Percentiles rank a stretch among this genome's conserved stretches.
These are phyloP conservation scores for Coemansia sp. DNA, from an alignment of 192 early-diverging fungal genomes.

Conservation along the genomic window DNA sequence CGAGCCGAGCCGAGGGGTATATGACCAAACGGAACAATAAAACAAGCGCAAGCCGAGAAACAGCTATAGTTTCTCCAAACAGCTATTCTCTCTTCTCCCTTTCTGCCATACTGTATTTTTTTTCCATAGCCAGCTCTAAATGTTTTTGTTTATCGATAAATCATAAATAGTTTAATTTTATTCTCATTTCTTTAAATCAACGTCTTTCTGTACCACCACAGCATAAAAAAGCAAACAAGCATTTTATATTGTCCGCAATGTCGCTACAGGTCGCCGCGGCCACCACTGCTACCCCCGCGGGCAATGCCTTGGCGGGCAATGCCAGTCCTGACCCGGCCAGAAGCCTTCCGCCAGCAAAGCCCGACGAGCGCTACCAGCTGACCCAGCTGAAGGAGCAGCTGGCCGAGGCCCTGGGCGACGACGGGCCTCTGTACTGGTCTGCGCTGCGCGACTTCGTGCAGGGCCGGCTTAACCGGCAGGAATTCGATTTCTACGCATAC, in stretches of 20 bases:
- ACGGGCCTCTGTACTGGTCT: constrained; percentile 72
- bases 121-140: neutral
- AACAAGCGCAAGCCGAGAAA: no score
- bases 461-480: constrained; percentile 71
- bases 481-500: constrained; percentile 78
- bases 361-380: constrained; percentile 50
- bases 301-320: constrained; percentile 1
- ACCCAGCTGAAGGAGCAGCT: constrained; percentile 67
- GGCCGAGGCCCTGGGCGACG: constrained; percentile 70
- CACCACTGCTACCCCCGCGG: neutral
- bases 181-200: neutral
- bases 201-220: neutral
- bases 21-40: no score
- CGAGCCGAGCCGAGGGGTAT: neutral
- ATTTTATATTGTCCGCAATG: neutral
- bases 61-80: no score
- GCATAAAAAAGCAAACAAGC: neutral
- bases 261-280: neutral
- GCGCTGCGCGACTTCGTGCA: constrained; percentile 71
- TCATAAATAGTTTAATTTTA: no score
- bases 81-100: no score
- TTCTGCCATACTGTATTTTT: neutral
- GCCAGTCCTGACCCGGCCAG: neutral
- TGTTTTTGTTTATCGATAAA: neutral
- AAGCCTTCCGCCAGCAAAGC: constrained; percentile 9